phyloP scores from a whole-genome alignment of 2,329 filamentous ascomycete genomes.

The Orbilia javanica region DNA sequence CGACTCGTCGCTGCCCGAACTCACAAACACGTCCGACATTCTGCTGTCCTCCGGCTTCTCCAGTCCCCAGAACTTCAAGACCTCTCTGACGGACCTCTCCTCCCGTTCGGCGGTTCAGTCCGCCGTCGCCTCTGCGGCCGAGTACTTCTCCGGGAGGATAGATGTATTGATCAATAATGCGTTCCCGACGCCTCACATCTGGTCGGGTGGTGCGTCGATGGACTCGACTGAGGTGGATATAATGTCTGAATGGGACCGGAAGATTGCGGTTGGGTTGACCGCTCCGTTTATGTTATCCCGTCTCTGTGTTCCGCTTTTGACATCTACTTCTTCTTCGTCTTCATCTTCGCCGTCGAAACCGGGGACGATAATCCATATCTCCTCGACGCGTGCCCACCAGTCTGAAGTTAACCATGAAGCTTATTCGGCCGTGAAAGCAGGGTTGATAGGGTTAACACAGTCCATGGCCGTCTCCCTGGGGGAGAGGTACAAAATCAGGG shows the following conservation, averaged over 20 bases:
- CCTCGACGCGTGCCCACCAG: conserved; percentile 69
- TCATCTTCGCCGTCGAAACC: too few species aligned
- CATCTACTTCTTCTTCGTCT: neutral
- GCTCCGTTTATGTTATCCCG: conserved; percentile 38
- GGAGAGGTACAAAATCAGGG: conserved; percentile 61
- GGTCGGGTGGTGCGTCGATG: conserved; percentile 31
- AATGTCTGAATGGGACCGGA: conserved; percentile 46
- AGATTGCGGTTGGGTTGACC: conserved; percentile 39
- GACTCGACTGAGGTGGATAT: conserved; percentile 32
- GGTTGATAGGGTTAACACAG: conserved; percentile 69
- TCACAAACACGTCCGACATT: conserved; percentile 18
- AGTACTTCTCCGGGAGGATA: conserved; percentile 29
- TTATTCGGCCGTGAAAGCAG: conserved; percentile 69
- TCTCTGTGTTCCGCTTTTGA: conserved; percentile 37
- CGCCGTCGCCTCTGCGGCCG: conserved; percentile 9
- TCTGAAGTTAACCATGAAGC: conserved; percentile 69
- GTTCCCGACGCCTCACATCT: conserved; percentile 39
- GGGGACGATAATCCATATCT: conserved; percentile 67
- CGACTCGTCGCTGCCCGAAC: conserved; percentile 29
- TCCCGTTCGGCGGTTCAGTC: conserved; percentile 2
- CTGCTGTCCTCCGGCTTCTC: conserved; percentile 7
- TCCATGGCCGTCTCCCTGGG: conserved; percentile 68
- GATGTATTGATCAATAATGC: conserved; percentile 50
- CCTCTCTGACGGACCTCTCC: conserved; percentile 43
- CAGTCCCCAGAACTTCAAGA: conserved; percentile 7